Evolutionary conservation across 495 filamentous ascomycete genomes (phyloP), one percentile per base, ranked within the genome.

Genomic region (Clavariopsis aquatica): DNA sequence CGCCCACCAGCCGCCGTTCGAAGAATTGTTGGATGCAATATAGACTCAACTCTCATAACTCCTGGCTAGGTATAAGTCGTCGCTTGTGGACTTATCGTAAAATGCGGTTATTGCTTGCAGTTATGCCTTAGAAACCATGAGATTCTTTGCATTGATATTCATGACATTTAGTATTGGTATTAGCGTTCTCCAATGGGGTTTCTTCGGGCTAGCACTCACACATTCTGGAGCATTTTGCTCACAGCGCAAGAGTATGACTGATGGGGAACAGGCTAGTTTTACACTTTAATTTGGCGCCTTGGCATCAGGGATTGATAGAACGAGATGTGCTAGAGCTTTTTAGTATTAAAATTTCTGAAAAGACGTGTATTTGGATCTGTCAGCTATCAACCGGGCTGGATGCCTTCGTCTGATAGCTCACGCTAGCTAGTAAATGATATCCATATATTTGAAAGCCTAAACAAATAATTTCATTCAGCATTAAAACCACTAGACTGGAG

Each of bases 161-260:
- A 72, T 82, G 5, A 71, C 78, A 1, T 77, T 79, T 69, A 82
- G 84, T 2, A 77, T 83, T n/a, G 84, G 80, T 12, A 75, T 88
- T 0, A 83, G 87, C 66, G 83, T 84, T 8, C 73, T 83, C 13
- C 83, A 84, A 64, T 72, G 72, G 5, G 58, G 77, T 10, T 70
- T 84, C 4, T 84, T 81, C 65, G 83, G 83, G 0, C 80, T 78
- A 15, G 76, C 79, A 0, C 67, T 79, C 19, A 77, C 78, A 3
- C 84, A 83, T 1, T 75, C 83, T 57, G 74, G 85, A 15, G 63
- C 49, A 53, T 22, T 54, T 49, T 12, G n/a, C 1, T 55, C 27
- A 15, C 29, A n/a, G 15, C 20, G 2, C 3, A 8, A n/a, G 20
- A 17, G 15, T 12, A 17, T 13, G 17, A 43, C 46, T 43, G 31